Evolutionary conservation across 805 yeast genomes (phyloP).

Genomic region (Yarrowia divulgata): DNA sequence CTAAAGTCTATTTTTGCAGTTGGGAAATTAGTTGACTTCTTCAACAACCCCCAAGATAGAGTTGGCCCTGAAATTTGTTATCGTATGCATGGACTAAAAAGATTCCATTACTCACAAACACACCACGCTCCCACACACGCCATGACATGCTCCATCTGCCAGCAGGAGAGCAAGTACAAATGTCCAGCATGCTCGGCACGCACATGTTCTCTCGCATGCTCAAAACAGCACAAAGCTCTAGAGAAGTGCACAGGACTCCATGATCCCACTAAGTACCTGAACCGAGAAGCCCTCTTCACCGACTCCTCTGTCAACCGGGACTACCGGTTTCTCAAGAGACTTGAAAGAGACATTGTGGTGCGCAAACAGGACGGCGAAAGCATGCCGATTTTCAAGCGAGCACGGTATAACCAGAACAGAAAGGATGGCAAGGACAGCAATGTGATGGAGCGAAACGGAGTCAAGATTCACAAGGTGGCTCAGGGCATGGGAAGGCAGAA

Average conservation of each 20-base stretch:
- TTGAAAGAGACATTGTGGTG: slow-evolving; percentile 67
- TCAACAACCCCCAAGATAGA: background rate
- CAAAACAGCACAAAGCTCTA: slow-evolving; percentile 69
- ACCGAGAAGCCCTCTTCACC: slow-evolving; percentile 55
- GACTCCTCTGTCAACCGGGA: slow-evolving; percentile 73
- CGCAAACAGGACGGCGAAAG: slow-evolving; percentile 58
- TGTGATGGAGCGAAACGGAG: slow-evolving; percentile 63
- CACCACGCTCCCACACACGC: background rate
- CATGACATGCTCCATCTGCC: slow-evolving; percentile 58
- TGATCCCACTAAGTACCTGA: slow-evolving; percentile 66
- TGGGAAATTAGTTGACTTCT: background rate
- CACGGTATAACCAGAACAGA: slow-evolving; percentile 54
- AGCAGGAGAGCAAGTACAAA: slow-evolving; percentile 62
- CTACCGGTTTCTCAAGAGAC: slow-evolving; percentile 70
- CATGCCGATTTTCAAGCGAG: slow-evolving; percentile 43
- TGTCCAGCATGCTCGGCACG: slow-evolving; percentile 78
- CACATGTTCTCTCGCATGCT: slow-evolving; percentile 78
- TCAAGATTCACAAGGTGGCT: slow-evolving; percentile 67
- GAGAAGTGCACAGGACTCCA: slow-evolving; percentile 70
- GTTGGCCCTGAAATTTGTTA: slow-evolving; percentile 33
- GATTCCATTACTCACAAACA: background rate
- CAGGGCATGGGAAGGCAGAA: slow-evolving; percentile 74
- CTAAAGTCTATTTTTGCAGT: background rate
- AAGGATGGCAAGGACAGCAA: slow-evolving; percentile 44
- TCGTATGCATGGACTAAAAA: slow-evolving; percentile 33